Percentiles rank a stretch among this genome's conserved stretches.
These are phyloP conservation scores for Tolypocladium cylindrosporum DNA, from an alignment of 2,329 filamentous ascomycete species.

Conservation along the genomic window DNA sequence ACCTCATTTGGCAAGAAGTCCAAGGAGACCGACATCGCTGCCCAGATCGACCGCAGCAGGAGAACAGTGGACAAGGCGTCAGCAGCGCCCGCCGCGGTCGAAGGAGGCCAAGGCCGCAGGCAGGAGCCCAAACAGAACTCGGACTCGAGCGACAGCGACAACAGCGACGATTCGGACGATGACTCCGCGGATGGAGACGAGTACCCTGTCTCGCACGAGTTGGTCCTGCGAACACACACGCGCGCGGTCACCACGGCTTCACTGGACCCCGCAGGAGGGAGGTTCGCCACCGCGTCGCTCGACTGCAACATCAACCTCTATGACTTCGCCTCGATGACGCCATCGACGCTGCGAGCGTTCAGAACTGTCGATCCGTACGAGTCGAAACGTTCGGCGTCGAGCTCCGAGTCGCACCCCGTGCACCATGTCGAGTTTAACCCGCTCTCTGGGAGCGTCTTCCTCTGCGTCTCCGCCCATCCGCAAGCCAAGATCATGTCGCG, in stretches of 20 bases:
- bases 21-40: slow-evolving; percentile 61
- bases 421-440: slow-evolving; percentile 83
- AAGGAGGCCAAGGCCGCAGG: slow-evolving; percentile 5
- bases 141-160: slow-evolving; percentile 34
- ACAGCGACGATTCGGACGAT: slow-evolving; percentile 42
- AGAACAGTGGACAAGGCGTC: slow-evolving; percentile 30
- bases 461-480: slow-evolving; percentile 80
- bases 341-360: slow-evolving; percentile 88
- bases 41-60: slow-evolving; percentile 72
- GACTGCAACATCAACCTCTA: slow-evolving; percentile 90
- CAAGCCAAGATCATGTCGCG: slow-evolving; percentile 84
- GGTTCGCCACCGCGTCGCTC: slow-evolving; percentile 81
- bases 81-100: slow-evolving; percentile 5
- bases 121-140: slow-evolving; percentile 15
- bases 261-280: slow-evolving; percentile 73
- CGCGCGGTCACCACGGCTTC: slow-evolving; percentile 76
- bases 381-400: slow-evolving; percentile 56
- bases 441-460: slow-evolving; percentile 65
- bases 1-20: slow-evolving; percentile 77
- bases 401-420: slow-evolving; percentile 76
- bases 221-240: slow-evolving; percentile 87
- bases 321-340: slow-evolving; percentile 92
- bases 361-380: slow-evolving; percentile 81
- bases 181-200: slow-evolving; percentile 70
- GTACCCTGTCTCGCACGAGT: slow-evolving; percentile 85